These are phyloP conservation scores for Spiromastix sp. DNA, from an alignment of 2,329 filamentous ascomycete species.

Conservation along the genomic window DNA sequence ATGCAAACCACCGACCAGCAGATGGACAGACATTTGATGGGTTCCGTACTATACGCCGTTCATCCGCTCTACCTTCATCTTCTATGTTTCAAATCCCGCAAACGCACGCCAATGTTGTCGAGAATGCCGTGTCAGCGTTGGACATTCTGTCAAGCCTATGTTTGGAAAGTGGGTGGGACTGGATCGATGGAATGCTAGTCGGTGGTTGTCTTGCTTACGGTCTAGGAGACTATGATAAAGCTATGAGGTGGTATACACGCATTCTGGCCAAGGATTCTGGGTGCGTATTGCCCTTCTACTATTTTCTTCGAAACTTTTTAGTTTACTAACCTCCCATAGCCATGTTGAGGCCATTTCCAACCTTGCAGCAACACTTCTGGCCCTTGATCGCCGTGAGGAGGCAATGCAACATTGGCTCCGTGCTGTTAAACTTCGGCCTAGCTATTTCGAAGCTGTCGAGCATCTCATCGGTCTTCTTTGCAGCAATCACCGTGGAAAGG, in stretches of 20 bases:
- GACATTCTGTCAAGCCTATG: constrained; percentile 65
- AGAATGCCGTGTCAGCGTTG: constrained; percentile 56
- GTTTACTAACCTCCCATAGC: constrained; percentile 34
- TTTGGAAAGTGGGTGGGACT: constrained; percentile 71
- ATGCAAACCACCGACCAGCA: constrained; percentile 13
- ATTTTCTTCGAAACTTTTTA: constrained; percentile 10
- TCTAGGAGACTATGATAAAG: constrained; percentile 68
- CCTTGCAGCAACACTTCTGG: constrained; percentile 77
- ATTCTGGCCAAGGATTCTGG: constrained; percentile 50
- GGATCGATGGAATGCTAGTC: constrained; percentile 86
- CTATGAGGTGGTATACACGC: constrained; percentile 41
- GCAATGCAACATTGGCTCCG: constrained; percentile 77
- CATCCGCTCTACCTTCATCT: constrained; percentile 22
- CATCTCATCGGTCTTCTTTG: constrained; percentile 85
- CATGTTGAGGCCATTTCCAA: constrained; percentile 94
- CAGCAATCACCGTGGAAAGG: constrained; percentile 64
- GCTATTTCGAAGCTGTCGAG: constrained; percentile 89
- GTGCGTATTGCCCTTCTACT: constrained; percentile 26
- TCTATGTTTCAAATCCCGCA: constrained; percentile 22
- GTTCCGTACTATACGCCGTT: constrained; percentile 22
- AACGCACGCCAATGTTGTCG: constrained; percentile 34
- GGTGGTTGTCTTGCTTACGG: constrained; percentile 89
- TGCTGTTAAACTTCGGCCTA: constrained; percentile 73
- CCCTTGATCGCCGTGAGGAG: constrained; percentile 69
- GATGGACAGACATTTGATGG: constrained; percentile 21